Evolutionary conservation across 495 filamentous ascomycete genomes (phyloP).

Genomic region (Xylaria sp.): DNA sequence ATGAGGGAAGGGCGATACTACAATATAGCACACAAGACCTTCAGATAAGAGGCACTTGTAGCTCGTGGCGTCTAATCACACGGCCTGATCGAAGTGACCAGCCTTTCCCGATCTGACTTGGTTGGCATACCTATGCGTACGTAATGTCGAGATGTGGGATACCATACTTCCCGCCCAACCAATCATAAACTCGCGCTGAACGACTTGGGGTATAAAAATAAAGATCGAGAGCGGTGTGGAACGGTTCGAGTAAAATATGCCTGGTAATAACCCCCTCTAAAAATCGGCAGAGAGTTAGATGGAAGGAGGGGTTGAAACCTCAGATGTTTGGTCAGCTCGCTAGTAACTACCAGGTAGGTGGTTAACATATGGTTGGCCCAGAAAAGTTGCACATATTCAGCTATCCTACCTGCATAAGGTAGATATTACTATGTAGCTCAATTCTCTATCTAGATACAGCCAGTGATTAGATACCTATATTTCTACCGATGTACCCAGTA

Average conservation of each 20-base stretch:
- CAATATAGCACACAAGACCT: background rate
- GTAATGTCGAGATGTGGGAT: slow-evolving; percentile 13
- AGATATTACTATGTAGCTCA: background rate
- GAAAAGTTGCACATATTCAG: background rate
- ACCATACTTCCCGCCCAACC: slow-evolving; percentile 10
- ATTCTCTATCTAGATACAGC: background rate
- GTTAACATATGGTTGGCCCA: background rate
- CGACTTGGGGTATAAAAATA: background rate
- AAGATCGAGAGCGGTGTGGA: slow-evolving; percentile 12
- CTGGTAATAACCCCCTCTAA: background rate
- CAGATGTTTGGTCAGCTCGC: background rate
- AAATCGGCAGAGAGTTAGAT: background rate
- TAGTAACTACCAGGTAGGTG: background rate
- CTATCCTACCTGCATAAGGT: background rate
- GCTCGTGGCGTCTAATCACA: slow-evolving; percentile 9
- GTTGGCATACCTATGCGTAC: slow-evolving; percentile 10
- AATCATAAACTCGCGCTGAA: slow-evolving; percentile 1
- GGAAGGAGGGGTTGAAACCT: background rate
- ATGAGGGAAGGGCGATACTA: background rate
- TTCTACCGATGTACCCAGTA: background rate
- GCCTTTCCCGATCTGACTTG: slow-evolving; percentile 18
- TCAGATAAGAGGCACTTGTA: background rate
- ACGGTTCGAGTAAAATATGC: background rate
- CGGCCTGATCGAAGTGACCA: background rate
- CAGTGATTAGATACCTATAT: background rate